Percentiles rank a stretch among this genome's conserved stretches.
These are phyloP conservation scores for Verticillium tricorpus DNA, from an alignment of 2,329 filamentous ascomycete genomes.

Conservation along the genomic window DNA sequence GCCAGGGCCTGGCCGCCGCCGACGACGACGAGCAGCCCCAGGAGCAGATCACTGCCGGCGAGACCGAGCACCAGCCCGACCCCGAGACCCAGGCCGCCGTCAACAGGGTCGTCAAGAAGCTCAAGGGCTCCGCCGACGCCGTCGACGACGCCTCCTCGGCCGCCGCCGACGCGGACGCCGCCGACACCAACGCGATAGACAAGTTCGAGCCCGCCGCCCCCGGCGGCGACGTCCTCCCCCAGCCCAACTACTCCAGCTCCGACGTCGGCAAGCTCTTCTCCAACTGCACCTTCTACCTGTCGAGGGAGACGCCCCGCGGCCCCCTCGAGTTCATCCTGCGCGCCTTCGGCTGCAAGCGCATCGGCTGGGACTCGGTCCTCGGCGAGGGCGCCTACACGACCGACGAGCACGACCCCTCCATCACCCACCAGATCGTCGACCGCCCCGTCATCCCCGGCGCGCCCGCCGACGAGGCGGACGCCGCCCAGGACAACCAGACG, in stretches of 20 bases:
- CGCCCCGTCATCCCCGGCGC: slow-evolving; percentile 64
- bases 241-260: slow-evolving; percentile 64
- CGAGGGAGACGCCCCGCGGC: slow-evolving; percentile 85
- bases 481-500: slow-evolving; percentile 57
- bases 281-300: slow-evolving; percentile 86
- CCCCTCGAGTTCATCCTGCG: slow-evolving; percentile 90
- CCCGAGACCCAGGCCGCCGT: slow-evolving; percentile 62
- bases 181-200: slow-evolving; percentile 65
- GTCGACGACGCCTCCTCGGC: slow-evolving; percentile 36
- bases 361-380: slow-evolving; percentile 89
- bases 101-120: slow-evolving; percentile 63
- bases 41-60: slow-evolving; percentile 47
- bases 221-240: slow-evolving; percentile 79
- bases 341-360: slow-evolving; percentile 90
- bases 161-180: slow-evolving; percentile 35
- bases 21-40: slow-evolving; percentile 44
- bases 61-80: slow-evolving; percentile 50
- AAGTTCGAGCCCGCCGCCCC: slow-evolving; percentile 83
- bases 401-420: slow-evolving; percentile 78
- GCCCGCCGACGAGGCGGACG: slow-evolving; percentile 13
- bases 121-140: slow-evolving; percentile 51
- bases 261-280: slow-evolving; percentile 76
- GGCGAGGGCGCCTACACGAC: slow-evolving; percentile 91
- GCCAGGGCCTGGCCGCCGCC: slow-evolving; percentile 55
- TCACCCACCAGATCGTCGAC: slow-evolving; percentile 96